These are phyloP conservation scores for Leishmania braziliensis DNA, from an alignment of 208 protist genomes.

Conservation along the genomic window DNA sequence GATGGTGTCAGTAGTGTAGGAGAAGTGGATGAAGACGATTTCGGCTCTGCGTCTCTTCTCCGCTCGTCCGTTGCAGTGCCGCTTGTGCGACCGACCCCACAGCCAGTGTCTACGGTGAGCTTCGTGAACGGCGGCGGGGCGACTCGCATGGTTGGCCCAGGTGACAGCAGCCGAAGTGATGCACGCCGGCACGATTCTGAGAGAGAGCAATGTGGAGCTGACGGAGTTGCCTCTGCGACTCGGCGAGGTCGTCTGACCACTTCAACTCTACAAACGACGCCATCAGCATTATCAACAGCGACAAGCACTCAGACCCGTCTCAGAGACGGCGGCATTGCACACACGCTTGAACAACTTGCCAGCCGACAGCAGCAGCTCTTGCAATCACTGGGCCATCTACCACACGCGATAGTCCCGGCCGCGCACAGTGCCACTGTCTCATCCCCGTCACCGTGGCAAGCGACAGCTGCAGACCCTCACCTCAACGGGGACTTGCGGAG, in stretches of 20 bases:
- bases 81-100: background rate
- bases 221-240: background rate
- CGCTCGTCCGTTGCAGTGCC: constrained; percentile 17
- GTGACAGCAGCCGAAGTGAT: background rate
- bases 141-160: background rate
- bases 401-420: background rate
- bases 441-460: background rate
- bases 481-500: background rate
- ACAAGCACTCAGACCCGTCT: background rate
- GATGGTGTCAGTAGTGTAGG: background rate
- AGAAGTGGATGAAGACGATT: constrained; percentile 19
- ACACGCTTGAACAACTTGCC: constrained; percentile 27
- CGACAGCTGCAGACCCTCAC: background rate
- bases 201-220: background rate
- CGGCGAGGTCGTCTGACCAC: no score
- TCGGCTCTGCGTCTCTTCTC: constrained; percentile 25
- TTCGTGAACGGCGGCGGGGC: background rate
- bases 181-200: background rate
- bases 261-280: background rate
- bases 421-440: background rate
- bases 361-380: constrained; percentile 25
- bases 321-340: constrained; percentile 1
- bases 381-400: constrained; percentile 5
- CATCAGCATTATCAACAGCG: background rate
- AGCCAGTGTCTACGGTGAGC: background rate